Evolutionary conservation across 2,329 filamentous ascomycete genomes (phyloP).

Genomic region (Pseudocercospora ulei): DNA sequence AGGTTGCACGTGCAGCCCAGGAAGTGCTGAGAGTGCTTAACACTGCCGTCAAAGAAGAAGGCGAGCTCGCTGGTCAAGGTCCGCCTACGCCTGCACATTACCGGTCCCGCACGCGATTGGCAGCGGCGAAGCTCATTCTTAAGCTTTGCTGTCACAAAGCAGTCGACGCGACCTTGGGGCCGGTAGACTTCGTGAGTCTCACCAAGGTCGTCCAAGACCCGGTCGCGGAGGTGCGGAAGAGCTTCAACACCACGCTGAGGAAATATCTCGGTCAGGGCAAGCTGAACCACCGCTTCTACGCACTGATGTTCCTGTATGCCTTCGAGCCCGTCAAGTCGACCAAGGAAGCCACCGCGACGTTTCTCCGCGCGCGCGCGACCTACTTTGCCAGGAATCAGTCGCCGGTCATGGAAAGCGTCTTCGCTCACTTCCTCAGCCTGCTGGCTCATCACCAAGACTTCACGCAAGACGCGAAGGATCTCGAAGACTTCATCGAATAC

Average conservation of each 20-base stretch:
- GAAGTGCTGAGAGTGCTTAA: constrained; percentile 69
- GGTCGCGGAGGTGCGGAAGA: constrained; percentile 60
- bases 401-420: constrained; percentile 65
- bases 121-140: constrained; percentile 66
- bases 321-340: constrained; percentile 74
- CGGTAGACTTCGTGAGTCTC: constrained; percentile 68
- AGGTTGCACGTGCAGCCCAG: constrained; percentile 44
- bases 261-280: constrained; percentile 72
- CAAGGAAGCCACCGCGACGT: constrained; percentile 68
- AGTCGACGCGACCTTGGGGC: constrained; percentile 65
- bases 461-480: constrained; percentile 52
- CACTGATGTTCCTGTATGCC: constrained; percentile 78
- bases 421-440: constrained; percentile 74
- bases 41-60: constrained; percentile 62
- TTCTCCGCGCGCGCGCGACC: constrained; percentile 72
- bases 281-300: constrained; percentile 70
- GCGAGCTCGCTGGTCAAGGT: constrained; percentile 63
- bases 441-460: constrained; percentile 94
- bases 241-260: constrained; percentile 76
- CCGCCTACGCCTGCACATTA: constrained; percentile 67
- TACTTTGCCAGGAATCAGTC: constrained; percentile 49
- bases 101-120: constrained; percentile 67
- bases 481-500: constrained; percentile 77
- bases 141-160: constrained; percentile 72
- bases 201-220: constrained; percentile 73